Evolutionary conservation across 2,329 filamentous ascomycete genomes (phyloP).

Genomic region (Monosporascus sp.): DNA sequence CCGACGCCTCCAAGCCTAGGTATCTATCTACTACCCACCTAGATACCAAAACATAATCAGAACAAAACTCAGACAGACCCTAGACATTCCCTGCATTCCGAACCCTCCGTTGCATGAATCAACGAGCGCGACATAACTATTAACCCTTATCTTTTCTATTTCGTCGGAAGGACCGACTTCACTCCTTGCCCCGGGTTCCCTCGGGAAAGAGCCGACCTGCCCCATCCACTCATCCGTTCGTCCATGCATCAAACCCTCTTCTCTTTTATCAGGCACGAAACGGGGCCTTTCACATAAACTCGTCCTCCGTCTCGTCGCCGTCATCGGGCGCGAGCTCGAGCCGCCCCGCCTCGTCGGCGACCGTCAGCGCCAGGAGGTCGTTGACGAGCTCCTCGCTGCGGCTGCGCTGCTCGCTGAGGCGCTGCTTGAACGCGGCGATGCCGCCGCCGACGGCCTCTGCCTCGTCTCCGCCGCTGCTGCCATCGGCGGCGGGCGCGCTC

Average conservation of each 20-base stretch:
- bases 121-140: no score
- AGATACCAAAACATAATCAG: no score
- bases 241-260: background rate
- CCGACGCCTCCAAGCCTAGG: no score
- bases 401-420: slow-evolving; percentile 4
- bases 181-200: background rate
- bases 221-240: background rate
- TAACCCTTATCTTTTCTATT: no score
- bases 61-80: no score
- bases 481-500: slow-evolving; percentile 19
- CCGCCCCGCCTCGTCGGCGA: slow-evolving; percentile 15
- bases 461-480: slow-evolving; percentile 3
- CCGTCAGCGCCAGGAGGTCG: slow-evolving; percentile 23
- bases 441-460: background rate
- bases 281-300: slow-evolving; percentile 17
- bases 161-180: background rate
- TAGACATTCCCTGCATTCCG: no score
- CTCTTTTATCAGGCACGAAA: background rate
- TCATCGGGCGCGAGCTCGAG: slow-evolving; percentile 9
- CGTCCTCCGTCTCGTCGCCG: slow-evolving; percentile 25
- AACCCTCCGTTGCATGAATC: no score
- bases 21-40: no score
- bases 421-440: background rate
- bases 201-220: background rate
- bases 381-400: slow-evolving; percentile 27